Evolutionary conservation across 2,329 filamentous ascomycete species (phyloP), one percentile per base, ranked within the genome.

Genomic region (Talaromyces funiculosus): DNA sequence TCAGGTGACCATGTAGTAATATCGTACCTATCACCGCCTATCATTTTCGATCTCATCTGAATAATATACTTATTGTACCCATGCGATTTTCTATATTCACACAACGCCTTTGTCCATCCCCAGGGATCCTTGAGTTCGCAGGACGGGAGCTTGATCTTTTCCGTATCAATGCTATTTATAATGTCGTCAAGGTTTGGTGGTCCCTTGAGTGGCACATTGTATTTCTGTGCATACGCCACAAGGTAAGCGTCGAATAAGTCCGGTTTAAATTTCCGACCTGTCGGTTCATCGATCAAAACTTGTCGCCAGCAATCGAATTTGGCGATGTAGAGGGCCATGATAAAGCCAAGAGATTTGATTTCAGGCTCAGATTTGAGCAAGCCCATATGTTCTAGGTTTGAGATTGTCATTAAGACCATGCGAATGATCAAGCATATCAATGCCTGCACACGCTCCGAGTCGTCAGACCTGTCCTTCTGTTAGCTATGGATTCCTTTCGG

Each of bases 1-100:
- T 67, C 65, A 20, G 64, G 63, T n/a, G 65, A 62, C 69, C 67
- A 73, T 1, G 72, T 70, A 9, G 75, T 73, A 53, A 77, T 68
- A 60, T 78, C 77, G 3, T 72, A 63, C 0, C 31, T 18, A 57
- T 79, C 77, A 0, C 77, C 77, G 3, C 77, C 77, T 18, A 79
- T 74, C 18, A 18, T 6, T 14, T 56, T 56, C 16, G 54, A 61
- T 14, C 10, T 33, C 18, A 7, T n/a, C 12, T n/a, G 7, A 16
- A 53, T 35, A 8, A 24, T 38, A 10, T n/a, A n/a, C 12, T 14
- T 22, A 6, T 37, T 22, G 14, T 53, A 53, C 18, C 37, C 53
- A 14, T 68, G 59, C 6, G 59, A 35, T 16, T 62, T 62, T 53
- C 61, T 58, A 56, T 73, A 71, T 33, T 65, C 45, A 29, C 64